phyloP scores from a whole-genome alignment of 2,329 filamentous ascomycete genomes.

The Hyphodiscus sp. region DNA sequence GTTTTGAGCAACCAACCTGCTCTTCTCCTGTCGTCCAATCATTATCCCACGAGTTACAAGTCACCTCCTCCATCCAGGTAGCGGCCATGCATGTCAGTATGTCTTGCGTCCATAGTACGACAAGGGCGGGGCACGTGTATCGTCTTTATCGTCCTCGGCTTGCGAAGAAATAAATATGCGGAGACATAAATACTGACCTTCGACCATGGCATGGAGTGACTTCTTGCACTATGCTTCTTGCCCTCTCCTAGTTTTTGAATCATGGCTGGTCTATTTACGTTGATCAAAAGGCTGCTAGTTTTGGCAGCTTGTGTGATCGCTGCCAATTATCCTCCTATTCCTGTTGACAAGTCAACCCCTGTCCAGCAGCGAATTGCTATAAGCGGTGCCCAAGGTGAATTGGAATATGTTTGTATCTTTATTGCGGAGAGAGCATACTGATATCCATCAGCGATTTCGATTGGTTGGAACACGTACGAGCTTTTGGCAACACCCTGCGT shows the following conservation, averaged over 20 bases:
- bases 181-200: constrained; percentile 2
- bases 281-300: constrained; percentile 24
- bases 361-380: constrained; percentile 48
- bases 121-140: background rate
- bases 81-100: background rate
- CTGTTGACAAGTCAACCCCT: constrained; percentile 44
- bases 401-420: background rate
- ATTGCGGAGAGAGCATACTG: background rate
- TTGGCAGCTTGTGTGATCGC: constrained; percentile 23
- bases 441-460: constrained; percentile 37
- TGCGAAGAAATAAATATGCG: too few relatives aligned
- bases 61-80: background rate
- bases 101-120: background rate
- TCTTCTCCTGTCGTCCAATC: constrained; percentile 1
- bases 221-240: background rate
- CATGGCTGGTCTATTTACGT: constrained; percentile 22
- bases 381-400: constrained; percentile 41
- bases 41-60: constrained; percentile 4
- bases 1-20: too few relatives aligned
- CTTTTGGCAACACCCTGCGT: constrained; percentile 42
- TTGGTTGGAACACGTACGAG: constrained; percentile 52
- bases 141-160: background rate
- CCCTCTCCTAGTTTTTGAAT: constrained; percentile 4
- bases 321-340: constrained; percentile 39
- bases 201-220: background rate